These are phyloP conservation scores for Dendrobium catenatum DNA, from an alignment of 106 monocot genomes.

Conservation along the genomic window DNA sequence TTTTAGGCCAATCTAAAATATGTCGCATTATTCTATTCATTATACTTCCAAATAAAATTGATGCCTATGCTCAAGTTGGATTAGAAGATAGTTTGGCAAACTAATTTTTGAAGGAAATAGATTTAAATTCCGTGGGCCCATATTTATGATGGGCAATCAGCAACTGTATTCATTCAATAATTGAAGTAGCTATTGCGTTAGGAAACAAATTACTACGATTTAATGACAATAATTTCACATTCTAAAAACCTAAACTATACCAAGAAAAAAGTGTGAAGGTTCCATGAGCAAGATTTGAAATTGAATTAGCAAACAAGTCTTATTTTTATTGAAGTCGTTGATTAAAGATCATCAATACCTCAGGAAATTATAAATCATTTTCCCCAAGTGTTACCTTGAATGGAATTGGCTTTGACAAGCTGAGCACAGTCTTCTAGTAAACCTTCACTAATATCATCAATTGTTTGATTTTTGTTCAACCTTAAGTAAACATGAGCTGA, in stretches of 20 bases:
- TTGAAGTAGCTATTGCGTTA: not conserved
- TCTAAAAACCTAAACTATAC: not conserved
- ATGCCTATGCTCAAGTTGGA: not conserved
- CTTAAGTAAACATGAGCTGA: conserved; percentile 97
- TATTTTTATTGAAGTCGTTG: not conserved
- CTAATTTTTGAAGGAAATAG: not conserved
- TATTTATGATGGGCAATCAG: not conserved
- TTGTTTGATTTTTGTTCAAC: conserved; percentile 80
- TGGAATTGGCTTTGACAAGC: conserved; percentile 96
- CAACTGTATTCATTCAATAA: not conserved
- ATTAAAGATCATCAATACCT: not conserved
- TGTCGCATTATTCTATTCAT: too few species aligned
- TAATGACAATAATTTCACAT: not conserved
- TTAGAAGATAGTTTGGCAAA: not conserved
- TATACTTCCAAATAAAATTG: too few species aligned
- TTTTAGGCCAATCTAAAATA: too few species aligned
- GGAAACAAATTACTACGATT: not conserved
- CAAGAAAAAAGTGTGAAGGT: not conserved
- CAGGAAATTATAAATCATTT: not conserved
- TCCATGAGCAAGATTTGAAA: not conserved
- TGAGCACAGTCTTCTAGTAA: conserved; percentile 91
- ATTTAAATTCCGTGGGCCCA: not conserved
- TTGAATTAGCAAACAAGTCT: not conserved
- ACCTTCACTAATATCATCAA: conserved; percentile 89
- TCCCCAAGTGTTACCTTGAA: conserved; percentile 51